These are phyloP conservation scores for Patellifolia procumbens DNA, from an alignment of 179 eudicot species.

Conservation along the genomic window DNA sequence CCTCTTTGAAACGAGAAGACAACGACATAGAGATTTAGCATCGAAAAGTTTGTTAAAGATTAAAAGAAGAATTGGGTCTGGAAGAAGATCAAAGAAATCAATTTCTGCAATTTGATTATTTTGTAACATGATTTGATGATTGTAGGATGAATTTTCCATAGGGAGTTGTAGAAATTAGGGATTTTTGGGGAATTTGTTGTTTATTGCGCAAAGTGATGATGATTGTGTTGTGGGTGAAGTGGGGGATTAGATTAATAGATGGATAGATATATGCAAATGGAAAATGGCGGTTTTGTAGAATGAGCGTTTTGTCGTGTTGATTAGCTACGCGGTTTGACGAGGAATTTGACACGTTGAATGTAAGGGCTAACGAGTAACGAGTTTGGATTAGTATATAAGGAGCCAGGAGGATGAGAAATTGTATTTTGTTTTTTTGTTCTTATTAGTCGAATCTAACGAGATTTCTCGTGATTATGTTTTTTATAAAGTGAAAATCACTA, in stretches of 20 bases:
- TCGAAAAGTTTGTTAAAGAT: slow-evolving; percentile 51
- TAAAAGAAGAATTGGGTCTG: slow-evolving; percentile 45
- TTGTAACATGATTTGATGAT: neutral
- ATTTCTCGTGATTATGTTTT: no score
- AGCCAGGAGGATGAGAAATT: no score
- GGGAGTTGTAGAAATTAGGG: neutral
- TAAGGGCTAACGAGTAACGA: no score
- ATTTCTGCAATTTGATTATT: neutral
- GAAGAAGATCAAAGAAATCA: slow-evolving; percentile 59
- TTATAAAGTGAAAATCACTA: no score
- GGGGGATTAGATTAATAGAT: slow-evolving; percentile 1
- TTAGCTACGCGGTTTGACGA: slow-evolving; percentile 33
- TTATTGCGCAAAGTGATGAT: neutral
- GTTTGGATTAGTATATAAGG: no score
- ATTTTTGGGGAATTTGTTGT: neutral
- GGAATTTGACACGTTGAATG: slow-evolving; percentile 22
- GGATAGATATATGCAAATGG: neutral
- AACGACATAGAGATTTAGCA: slow-evolving; percentile 48
- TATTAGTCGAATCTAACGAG: no score
- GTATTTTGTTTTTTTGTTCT: no score
- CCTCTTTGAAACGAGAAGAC: slow-evolving; percentile 52
- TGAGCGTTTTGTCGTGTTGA: slow-evolving; percentile 19
- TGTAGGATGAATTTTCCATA: slow-evolving; percentile 16
- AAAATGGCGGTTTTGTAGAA: slow-evolving; percentile 19
- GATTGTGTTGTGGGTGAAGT: neutral